Evolutionary conservation across 2,329 filamentous ascomycete species (phyloP), one percentile per base, ranked within the genome.

Genomic region (Aspergillus quadrilineatus): DNA sequence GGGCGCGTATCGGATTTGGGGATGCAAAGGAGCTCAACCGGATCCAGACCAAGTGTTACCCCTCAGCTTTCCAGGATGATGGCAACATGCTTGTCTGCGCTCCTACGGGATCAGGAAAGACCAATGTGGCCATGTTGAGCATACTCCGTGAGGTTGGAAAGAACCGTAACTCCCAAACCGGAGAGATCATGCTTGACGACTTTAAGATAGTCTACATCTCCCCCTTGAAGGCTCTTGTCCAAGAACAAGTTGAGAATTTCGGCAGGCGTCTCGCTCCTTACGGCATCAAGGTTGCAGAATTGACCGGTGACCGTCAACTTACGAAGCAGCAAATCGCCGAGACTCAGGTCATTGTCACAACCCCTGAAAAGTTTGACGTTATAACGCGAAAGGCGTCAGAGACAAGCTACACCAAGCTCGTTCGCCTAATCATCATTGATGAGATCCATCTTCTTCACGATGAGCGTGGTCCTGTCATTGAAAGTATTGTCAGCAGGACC

Each of bases 161-260:
- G 79, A 88, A 99, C 70, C 85, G 93, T 56, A 88, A 99, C 67
- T 85, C 89, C 0, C 80, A 88, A 60, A 96, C 91, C 0, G 94
- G 94, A n/a, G 89, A 95, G 59, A 94, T 99, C 62, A 91, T 96
- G 73, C 80, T 99, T 7, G 94, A 99, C 68, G 87, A 92, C 43
- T 99, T 99, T 81, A 99, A 99, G 78, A 97, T 99, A 66, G 89
- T 99, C 42, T 99, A 96, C 72, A 97, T 99, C 68, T 94, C 94
- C 30, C 94, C 94, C 0, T 75, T 99, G 57, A 99, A 99, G 73
- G 94, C 94, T 46, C 77, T 99, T 62, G 94, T 99, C 3, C 92
- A 97, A 73, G 94, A 99, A 72, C 94, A 99, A 76, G 94, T 99
- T 52, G 94, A 94, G 53, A 99, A 97, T 74, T 95, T 99, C 73